A percentile compares a stretch with the other conserved stretches of the same genome.
Conservation (phyloP, 2,329 filamentous ascomycete species). For the Fusarium zealandicum region DNA sequence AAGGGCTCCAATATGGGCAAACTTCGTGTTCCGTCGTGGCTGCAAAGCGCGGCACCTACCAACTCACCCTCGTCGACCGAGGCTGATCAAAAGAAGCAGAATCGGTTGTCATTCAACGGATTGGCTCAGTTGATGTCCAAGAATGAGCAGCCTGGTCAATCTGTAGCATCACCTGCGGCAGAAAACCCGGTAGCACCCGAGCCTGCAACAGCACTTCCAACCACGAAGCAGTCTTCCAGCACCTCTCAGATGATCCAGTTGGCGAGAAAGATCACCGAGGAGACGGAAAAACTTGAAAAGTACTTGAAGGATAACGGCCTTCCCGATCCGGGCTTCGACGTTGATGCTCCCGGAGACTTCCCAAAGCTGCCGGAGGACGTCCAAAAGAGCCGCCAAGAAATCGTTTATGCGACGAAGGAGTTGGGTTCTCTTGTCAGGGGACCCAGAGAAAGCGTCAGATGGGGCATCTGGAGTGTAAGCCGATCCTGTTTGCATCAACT, state of each 20-base stretch:
- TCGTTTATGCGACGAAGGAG: slow-evolving; percentile 58
- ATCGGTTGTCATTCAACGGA: slow-evolving; percentile 45
- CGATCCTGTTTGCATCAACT: not conserved
- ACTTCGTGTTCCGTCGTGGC: slow-evolving; percentile 46
- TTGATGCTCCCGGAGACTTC: slow-evolving; percentile 54
- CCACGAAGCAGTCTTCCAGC: slow-evolving; percentile 15
- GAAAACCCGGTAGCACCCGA: not conserved
- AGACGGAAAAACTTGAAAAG: slow-evolving; percentile 58
- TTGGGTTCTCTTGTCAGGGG: slow-evolving; percentile 57
- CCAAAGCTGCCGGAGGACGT: slow-evolving; percentile 56
- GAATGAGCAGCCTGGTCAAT: slow-evolving; percentile 20
- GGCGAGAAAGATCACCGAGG: slow-evolving; percentile 56
- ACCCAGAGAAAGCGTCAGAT: slow-evolving; percentile 59
- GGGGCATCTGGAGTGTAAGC: slow-evolving; percentile 60
- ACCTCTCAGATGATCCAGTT: slow-evolving; percentile 53
- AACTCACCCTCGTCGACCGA: slow-evolving; percentile 26
- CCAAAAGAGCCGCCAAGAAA: slow-evolving; percentile 53
- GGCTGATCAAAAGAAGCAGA: slow-evolving; percentile 45
- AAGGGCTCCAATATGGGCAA: slow-evolving; percentile 27
- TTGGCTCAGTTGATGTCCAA: slow-evolving; percentile 40
- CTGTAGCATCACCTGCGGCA: slow-evolving; percentile 4
- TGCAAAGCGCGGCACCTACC: slow-evolving; percentile 37
- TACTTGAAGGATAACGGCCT: slow-evolving; percentile 54
- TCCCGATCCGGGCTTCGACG: slow-evolving; percentile 54
- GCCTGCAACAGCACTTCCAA: not conserved